phyloP scores from a whole-genome alignment of 2,329 filamentous ascomycete species.

The Helotiales sp. region DNA sequence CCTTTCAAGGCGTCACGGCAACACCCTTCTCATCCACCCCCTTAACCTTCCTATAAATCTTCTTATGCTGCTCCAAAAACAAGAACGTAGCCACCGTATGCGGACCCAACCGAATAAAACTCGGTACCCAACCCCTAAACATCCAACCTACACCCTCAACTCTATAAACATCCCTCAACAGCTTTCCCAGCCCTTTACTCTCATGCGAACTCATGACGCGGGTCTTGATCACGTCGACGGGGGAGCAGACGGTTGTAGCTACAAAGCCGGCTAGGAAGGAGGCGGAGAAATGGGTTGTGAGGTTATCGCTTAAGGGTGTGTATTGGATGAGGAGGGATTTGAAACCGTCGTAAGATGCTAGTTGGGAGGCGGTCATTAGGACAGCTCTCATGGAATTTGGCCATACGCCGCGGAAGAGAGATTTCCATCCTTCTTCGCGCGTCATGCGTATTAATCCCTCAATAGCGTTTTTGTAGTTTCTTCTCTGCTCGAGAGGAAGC shows the following conservation, averaged over 20 bases:
- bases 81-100: conserved; percentile 88
- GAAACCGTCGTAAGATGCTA: conserved; percentile 83
- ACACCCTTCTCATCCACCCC: conserved; percentile 28
- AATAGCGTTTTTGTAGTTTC: conserved; percentile 87
- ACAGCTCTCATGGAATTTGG: conserved; percentile 79
- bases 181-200: conserved; percentile 52
- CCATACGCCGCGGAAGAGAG: conserved; percentile 82
- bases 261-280: conserved; percentile 79
- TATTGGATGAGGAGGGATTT: conserved; percentile 68
- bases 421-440: conserved; percentile 74
- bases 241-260: conserved; percentile 81
- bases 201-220: conserved; percentile 74
- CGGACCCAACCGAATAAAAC: conserved; percentile 64
- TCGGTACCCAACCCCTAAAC: conserved; percentile 89
- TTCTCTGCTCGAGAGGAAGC: conserved; percentile 68
- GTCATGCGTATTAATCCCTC: conserved; percentile 86
- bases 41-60: conserved; percentile 62
- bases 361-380: conserved; percentile 84
- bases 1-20: background rate
- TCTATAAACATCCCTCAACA: conserved; percentile 67
- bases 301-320: conserved; percentile 65
- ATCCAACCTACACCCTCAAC: conserved; percentile 77
- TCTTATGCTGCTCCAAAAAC: conserved; percentile 85
- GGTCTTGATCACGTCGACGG: conserved; percentile 88
- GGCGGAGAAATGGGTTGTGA: conserved; percentile 77